Evolutionary conservation across 805 yeast species (phyloP).

Genomic region (Candida sphagnicola): DNA sequence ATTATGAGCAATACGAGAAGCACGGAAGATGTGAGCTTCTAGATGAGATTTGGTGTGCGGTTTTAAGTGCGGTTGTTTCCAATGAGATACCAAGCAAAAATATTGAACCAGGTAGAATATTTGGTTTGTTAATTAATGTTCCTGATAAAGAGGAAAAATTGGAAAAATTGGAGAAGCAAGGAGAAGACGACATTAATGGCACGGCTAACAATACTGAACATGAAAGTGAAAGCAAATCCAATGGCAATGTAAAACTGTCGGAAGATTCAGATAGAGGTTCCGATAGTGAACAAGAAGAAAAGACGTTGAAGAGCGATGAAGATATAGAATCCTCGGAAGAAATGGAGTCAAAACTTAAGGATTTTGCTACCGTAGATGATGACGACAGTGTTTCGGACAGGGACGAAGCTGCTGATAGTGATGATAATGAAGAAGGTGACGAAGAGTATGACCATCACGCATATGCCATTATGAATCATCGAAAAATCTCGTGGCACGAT

Average conservation of each 20-base stretch:
- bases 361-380: conserved; percentile 17
- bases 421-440: conserved; percentile 16
- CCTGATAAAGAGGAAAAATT: conserved; percentile 23
- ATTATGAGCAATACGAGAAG: conserved; percentile 31
- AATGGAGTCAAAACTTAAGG: conserved; percentile 5
- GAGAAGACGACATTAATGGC: conserved; percentile 16
- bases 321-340: conserved; percentile 12
- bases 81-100: conserved; percentile 23
- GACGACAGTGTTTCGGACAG: conserved; percentile 16
- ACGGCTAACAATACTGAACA: conserved; percentile 19
- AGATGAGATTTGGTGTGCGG: conserved; percentile 66
- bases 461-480: conserved; percentile 46
- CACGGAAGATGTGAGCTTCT: conserved; percentile 48
- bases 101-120: conserved; percentile 26
- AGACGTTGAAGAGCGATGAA: conserved; percentile 19
- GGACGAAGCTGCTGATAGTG: conserved; percentile 12
- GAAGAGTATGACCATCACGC: conserved; percentile 38
- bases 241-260: conserved; percentile 11
- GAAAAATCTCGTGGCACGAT: conserved; percentile 72
- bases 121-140: conserved; percentile 28
- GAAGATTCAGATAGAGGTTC: conserved; percentile 17
- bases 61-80: conserved; percentile 53
- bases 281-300: conserved; percentile 20
- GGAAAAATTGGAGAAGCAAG: conserved; percentile 8
- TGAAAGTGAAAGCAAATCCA: conserved; percentile 11